A percentile compares a stretch with the other conserved stretches of the same genome.
Evolutionary conservation across 2,329 filamentous ascomycete species (phyloP).

Genomic region (Trichoderma sp.): DNA sequence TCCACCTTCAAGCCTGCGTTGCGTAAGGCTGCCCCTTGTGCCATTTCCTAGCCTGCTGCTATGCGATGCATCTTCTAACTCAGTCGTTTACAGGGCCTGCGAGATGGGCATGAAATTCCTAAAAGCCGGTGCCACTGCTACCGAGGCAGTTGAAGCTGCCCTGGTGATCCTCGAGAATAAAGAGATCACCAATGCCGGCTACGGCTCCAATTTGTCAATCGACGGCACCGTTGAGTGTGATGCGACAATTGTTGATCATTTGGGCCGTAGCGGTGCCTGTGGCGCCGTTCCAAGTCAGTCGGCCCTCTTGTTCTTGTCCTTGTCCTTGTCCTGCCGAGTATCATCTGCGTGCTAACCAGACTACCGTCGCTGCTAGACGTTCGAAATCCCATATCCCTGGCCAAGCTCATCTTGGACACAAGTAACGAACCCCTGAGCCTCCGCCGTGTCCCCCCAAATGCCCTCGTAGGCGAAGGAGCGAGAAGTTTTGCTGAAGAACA

Average conservation of each 20-base stretch:
- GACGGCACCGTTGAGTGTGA: constrained; percentile 93
- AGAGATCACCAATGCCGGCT: constrained; percentile 95
- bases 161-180: constrained; percentile 87
- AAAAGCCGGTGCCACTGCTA: constrained; percentile 73
- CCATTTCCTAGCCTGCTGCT: neutral
- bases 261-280: constrained; percentile 87
- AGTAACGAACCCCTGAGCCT: constrained; percentile 78
- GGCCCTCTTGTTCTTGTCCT: neutral
- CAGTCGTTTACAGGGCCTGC: constrained; percentile 63
- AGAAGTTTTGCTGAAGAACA: constrained; percentile 81
- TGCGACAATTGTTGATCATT: constrained; percentile 88
- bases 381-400: constrained; percentile 88
- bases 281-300: constrained; percentile 84
- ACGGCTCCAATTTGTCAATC: constrained; percentile 89
- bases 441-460: constrained; percentile 86
- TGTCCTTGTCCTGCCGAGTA: neutral
- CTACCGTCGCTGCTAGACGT: constrained; percentile 62
- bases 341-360: neutral
- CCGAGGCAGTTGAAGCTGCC: constrained; percentile 88
- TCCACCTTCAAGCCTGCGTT: constrained; percentile 83
- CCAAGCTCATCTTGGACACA: constrained; percentile 77
- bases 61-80: neutral
- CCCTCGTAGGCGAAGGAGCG: constrained; percentile 84
- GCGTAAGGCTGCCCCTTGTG: constrained; percentile 63
- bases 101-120: constrained; percentile 79